Evolutionary conservation across 2,329 filamentous ascomycete genomes (phyloP), one percentile per base, ranked within the genome.

Genomic region (Diaporthe sp.): DNA sequence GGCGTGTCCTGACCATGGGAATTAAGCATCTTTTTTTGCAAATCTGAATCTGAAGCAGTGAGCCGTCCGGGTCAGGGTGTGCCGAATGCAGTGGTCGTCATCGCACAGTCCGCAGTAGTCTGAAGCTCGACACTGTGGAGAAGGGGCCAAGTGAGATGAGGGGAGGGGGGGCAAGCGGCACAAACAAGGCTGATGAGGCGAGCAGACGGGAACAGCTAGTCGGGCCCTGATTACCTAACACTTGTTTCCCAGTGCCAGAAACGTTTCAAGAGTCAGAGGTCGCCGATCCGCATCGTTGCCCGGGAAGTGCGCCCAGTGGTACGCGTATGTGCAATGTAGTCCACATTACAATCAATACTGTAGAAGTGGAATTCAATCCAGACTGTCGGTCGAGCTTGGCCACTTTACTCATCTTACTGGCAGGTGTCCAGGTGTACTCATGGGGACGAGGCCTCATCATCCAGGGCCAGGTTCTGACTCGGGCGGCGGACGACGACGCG

Each of bases 11-110:
- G 63, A 72, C 67, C 71, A 60, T 71, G 65, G 49, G 39, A 31
- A 53, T 75, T 75, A 72, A 65, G 68, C 70, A 74, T 74, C 53
- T 74, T 73, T 73, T 74, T 58, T 68, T 37, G 68, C 55, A 55
- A 67, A 72, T 53, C 49, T 72, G 73, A 75, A 68, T 68, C 65
- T 70, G 65, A 70, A 55, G 68, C 70, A 73, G 60, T 25, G 31
- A 49, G 55, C 42, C 39, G 25, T 44, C 74, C 55, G 74, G 49
- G 28, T 47, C 74, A 55, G 58, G 37, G 47, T 58, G 70, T 53
- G 60, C 74, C 74, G 74, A 75, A 61, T 22, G 34, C 39, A 34
- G 39, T 39, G 57, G 68, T 75, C 68, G 60, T 75, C 74, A 75
- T 75, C 51, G 70, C 60, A 73, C 70, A 73, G 60, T 73, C 37